Base-by-base conservation (phyloP, 2,329 filamentous ascomycete genomes). In the Trichoderma aggressivum region DNA sequence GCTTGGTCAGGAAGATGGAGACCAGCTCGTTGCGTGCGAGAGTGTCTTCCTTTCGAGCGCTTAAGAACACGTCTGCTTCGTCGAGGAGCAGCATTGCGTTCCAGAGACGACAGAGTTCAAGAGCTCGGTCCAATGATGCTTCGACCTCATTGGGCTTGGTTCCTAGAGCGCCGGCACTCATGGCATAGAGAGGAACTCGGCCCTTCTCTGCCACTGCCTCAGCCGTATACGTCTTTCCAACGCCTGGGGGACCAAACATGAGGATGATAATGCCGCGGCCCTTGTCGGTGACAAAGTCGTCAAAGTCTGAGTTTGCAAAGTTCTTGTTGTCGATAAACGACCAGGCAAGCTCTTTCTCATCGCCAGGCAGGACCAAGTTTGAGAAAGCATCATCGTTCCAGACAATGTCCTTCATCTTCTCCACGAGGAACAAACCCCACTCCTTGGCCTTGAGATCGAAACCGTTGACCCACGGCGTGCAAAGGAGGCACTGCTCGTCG, bases 171-270 rank as follows among this genome's bases (percentile, higher is more conserved):
- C 36, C 60, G 11, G 39, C 60, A 30, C 60, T 63, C 60, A 63
- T 63, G 11, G 16, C 39, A 18, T 62, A 62, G 5, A 62, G 36
- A 7, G 59, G 36, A 14, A 62, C 36, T 8, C 59, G 36, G 24
- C 59, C 14, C 77, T 80, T 53, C 84, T 83, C 1, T 82, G 36
- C 81, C 0, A 85, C 80, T 30, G 78, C 72, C 55, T 77, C 82
- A 21, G 82, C 84, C 0, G 83, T 85, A 39, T 82, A 77, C 0
- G 83, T 85, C 77, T 86, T 86, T 32, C 84, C 84, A 0, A 84
- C 81, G 5, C 84, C 84, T 0, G 84, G 83, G 0, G 79, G 80
- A 3, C 85, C 84, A 7, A 80, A 82, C 21, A 86, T 78, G 1
- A 86, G 78, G 72, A 83, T 81, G 72, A 86, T 84, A 60, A 85